A percentile compares a stretch with the other conserved stretches of the same genome.
Conservation (phyloP, 1,284 basidiomycete species). For the Inonotus obliquus region DNA sequence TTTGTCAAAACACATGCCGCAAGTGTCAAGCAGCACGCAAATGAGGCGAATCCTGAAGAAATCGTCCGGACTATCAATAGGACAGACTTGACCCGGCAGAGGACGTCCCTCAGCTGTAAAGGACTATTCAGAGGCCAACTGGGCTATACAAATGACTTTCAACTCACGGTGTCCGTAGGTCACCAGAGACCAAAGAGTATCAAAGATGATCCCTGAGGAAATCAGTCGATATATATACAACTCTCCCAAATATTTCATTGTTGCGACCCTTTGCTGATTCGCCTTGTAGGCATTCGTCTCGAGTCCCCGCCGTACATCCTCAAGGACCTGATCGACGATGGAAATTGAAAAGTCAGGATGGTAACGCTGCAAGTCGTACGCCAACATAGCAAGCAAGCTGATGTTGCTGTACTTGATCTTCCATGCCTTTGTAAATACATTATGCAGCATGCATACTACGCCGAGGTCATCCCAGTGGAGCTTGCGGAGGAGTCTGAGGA, state of each 20-base stretch:
- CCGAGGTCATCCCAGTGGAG: conserved; percentile 88
- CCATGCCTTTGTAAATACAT: conserved; percentile 94
- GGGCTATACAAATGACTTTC: conserved; percentile 3
- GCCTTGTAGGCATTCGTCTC: conserved; percentile 95
- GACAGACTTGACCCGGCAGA: conserved; percentile 70
- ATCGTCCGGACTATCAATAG: conserved; percentile 90
- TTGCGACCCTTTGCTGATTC: conserved; percentile 90
- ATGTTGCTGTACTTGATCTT: conserved; percentile 92
- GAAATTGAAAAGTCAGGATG: conserved; percentile 85
- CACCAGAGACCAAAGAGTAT: conserved; percentile 91
- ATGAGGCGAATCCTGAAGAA: conserved; percentile 93
- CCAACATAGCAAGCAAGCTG: conserved; percentile 87
- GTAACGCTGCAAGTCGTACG: conserved; percentile 90
- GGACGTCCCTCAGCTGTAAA: conserved; percentile 80
- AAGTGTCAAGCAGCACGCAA: conserved; percentile 91
- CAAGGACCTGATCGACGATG: conserved; percentile 91
- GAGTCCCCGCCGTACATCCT: conserved; percentile 86
- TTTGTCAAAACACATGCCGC: conserved; percentile 96
- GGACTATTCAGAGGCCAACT: conserved; percentile 5
- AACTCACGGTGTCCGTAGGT: conserved; percentile 92
- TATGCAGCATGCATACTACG: conserved; percentile 53
- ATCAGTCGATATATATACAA: conserved; percentile 96
- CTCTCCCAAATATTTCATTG: conserved; percentile 93
- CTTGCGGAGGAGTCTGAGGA: conserved; percentile 87
- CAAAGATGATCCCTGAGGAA: conserved; percentile 86